These are phyloP conservation scores for Lentinula detonsa DNA, from an alignment of 768 basidiomycete species.

Conservation along the genomic window DNA sequence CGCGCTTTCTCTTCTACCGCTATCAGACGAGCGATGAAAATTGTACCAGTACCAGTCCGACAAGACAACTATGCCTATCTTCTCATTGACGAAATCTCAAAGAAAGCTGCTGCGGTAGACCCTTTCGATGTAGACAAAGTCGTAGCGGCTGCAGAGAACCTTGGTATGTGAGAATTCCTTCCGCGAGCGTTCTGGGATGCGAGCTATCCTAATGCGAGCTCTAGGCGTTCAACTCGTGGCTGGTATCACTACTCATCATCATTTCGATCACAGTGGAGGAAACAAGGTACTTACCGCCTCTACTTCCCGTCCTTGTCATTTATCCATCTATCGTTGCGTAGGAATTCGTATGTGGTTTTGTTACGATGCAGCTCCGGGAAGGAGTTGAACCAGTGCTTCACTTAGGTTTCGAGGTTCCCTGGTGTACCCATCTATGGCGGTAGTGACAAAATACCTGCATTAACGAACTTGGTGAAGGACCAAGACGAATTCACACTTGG, in stretches of 20 bases:
- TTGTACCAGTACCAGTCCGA: conserved; percentile 75
- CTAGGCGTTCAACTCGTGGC: conserved; percentile 56
- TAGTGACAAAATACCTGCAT: conserved; percentile 56
- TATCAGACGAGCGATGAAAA: conserved; percentile 45
- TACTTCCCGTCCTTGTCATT: neutral
- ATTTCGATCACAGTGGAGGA: conserved; percentile 62
- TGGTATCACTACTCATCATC: conserved; percentile 88
- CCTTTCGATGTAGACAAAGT: conserved; percentile 75
- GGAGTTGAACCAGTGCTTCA: neutral
- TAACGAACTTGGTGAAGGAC: conserved; percentile 75
- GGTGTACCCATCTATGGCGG: conserved; percentile 73
- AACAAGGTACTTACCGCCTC: conserved; percentile 1
- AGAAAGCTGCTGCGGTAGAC: conserved; percentile 74
- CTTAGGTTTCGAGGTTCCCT: conserved; percentile 36
- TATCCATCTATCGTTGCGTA: conserved; percentile 13
- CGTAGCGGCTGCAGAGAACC: conserved; percentile 49
- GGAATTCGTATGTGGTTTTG: conserved; percentile 43
- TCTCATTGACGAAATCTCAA: conserved; percentile 61
- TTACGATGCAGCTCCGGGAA: neutral
- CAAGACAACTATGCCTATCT: conserved; percentile 85
- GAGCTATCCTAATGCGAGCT: neutral
- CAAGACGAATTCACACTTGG: conserved; percentile 76
- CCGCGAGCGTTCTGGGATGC: neutral
- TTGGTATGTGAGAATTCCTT: conserved; percentile 21
- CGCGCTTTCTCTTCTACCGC: conserved; percentile 15